Base-by-base conservation (phyloP, 1,284 basidiomycete species). In the Puccinia coronata region DNA sequence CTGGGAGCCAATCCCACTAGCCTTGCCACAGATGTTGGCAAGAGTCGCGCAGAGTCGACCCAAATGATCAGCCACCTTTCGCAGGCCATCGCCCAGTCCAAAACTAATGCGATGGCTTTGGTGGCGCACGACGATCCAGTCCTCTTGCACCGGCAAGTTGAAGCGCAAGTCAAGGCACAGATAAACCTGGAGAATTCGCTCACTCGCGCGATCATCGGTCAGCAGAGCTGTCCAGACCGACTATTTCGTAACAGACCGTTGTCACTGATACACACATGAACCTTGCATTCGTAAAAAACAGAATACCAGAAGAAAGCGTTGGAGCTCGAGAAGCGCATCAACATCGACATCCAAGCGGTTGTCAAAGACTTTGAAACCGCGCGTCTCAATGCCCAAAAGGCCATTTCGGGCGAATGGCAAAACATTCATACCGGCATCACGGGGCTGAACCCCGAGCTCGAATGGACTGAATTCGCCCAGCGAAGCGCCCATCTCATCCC, bases 391-490 rank as follows among this genome's bases (percentile, higher is more conserved):
- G 25, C 31, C 41, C 36, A 39, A 9, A 59, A 71, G 23, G 36
- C 51, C 2, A 61, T 71, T 41, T 70, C 77, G 25, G 34, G 55
- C 14, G 69, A 80, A 43, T 80, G 77, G 77, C 63, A 71, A 53
- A 47, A 23, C 1, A 72, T 72, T 20, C 77, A 80, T 34, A 88
- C 90, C 81, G 90, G 92, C 85, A 94, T 98, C 91, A 90, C 91
- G 63, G 89, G 91, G 51, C 90, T 99, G 82, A 91, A 93, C 81
- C 92, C 97, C 4, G 95, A 98, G 86, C 89, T 92, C 82, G 97
- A 99, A 87, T 99, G 96, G 96, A 94, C 98, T 84, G 91, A 94
- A 23, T 99, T 99, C 87, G 92, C 94, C 25, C 95, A 94, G 0
- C 91, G 97, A 71, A 92, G 92, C 51, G 96, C 98, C 87, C 96